phyloP scores from a whole-genome alignment of 2,329 filamentous ascomycete species.

The Fusarium lateritium region DNA sequence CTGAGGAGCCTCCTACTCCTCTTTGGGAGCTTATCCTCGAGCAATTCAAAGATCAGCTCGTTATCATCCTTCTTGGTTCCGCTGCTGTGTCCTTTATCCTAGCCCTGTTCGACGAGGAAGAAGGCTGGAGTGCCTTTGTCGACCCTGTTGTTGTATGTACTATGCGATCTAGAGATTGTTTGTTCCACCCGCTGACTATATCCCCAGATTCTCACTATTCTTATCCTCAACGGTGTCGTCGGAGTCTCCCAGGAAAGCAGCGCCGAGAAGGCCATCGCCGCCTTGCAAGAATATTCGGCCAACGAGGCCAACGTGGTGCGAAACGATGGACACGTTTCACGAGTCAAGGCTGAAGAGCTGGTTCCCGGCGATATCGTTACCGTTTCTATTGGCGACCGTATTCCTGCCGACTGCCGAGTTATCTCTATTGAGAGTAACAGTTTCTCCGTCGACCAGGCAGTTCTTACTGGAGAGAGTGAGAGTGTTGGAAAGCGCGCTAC shows the following conservation, averaged over 20 bases:
- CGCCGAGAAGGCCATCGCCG: constrained; percentile 97
- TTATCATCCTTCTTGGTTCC: constrained; percentile 93
- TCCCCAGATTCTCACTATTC: constrained; percentile 89
- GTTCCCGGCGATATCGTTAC: constrained; percentile 95
- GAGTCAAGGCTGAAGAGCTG: constrained; percentile 95
- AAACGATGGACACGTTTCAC: constrained; percentile 80
- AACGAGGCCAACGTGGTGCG: constrained; percentile 96
- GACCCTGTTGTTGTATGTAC: constrained; percentile 90
- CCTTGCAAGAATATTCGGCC: constrained; percentile 98
- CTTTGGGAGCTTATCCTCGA: constrained; percentile 97
- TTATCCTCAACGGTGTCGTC: constrained; percentile 96
- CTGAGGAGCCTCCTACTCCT: constrained; percentile 94
- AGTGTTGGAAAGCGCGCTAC: constrained; percentile 89
- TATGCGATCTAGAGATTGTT: constrained; percentile 2
- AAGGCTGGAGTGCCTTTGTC: constrained; percentile 97
- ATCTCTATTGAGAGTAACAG: constrained; percentile 95
- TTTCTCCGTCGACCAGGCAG: constrained; percentile 96
- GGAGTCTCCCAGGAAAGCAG: constrained; percentile 99
- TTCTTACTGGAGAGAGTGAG: constrained; percentile 97
- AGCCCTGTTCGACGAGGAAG: constrained; percentile 91
- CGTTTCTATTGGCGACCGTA: constrained; percentile 89
- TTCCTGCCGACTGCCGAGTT: constrained; percentile 94
- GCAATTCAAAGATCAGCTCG: constrained; percentile 99
- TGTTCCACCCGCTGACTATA: constrained; percentile 22
- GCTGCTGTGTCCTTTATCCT: constrained; percentile 94